Evolutionary conservation across 2,329 filamentous ascomycete genomes (phyloP), one percentile per base, ranked within the genome.

Genomic region (Trichoderma hamatum): DNA sequence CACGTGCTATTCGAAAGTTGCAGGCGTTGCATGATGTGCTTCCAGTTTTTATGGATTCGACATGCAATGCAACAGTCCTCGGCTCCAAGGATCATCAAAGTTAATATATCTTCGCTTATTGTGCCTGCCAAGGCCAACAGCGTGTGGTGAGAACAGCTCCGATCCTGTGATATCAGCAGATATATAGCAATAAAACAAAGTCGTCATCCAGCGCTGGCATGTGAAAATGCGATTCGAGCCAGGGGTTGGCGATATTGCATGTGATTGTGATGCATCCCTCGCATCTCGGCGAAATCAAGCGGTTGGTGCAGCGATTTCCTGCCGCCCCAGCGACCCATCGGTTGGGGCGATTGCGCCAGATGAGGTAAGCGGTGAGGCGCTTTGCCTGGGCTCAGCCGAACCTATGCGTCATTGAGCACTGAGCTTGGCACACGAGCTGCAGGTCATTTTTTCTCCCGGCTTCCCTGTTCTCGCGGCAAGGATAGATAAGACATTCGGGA

Each of bases 341-440:
- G 72, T 73, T 72, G 71, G 68, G 73, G 62, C 46, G 64, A 61
- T 16, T 56, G 3, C 46, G 39, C 72, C 69, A 14, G 32, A 61
- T 30, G 46, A 3, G 69, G 73, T 54, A 74, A 62, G 73, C 73
- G 73, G 73, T 74, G 69, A 73, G 68, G 16, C 2, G 2, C 0
- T 36, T 24, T 30, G 36, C 49, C 21, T 21, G 66, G 46, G 46
- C 5, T 30, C 11, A 43, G 19, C 39, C 16, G 39, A 34, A 32
- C 34, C 30, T 43, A 61, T 71, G 68, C 52, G 68, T 69, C 68
- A 70, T 70, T 51, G 56, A 19, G 61, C 21, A 52, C 14, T 7
- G 56, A 67, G 49, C 66, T 63, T 56, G 66, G 58, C 66, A 63
- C 66, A 56, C 54, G 61, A 64, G 49, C 49, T 54, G 43, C 55